Base-by-base conservation (phyloP, 2,329 filamentous ascomycete species). In the Fusarium zealandicum region DNA sequence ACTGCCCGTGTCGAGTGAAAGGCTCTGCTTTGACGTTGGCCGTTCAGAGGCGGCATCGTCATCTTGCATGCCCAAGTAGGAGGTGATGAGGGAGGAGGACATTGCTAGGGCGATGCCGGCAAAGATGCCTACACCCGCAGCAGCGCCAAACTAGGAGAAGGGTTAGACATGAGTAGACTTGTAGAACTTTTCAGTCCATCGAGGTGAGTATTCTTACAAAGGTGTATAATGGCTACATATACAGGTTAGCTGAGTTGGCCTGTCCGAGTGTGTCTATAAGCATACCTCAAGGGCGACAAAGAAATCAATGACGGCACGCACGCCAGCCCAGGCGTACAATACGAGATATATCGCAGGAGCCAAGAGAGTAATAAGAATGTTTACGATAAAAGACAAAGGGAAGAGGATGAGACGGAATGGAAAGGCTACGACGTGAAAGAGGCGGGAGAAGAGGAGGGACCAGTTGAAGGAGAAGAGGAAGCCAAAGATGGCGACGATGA, bases 111-210 rank as follows among this genome's bases (percentile, higher is more conserved):
- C 61, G 43, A 86, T 71, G 44, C 89, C 90, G 22, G 86, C 76
- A 10, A 84, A 43, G 45, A 87, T 74, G n/a, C 90, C 90, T 45
- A 91, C 78, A 14, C 90, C 72, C 27, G 83, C 80, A 7, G 90
- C 90, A 18, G 86, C 81, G 41, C 85, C 86, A 39, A 92, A 78
- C 77, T 80, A 49, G 4, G 22, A 36, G 13, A 45, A 5, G 30
- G n/a, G 14, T 54, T 43, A 57, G 20, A 27, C 22, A 25, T 40
- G 37, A 6, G 2, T 31, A 31, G 28, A 31, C 28, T 25, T 8
- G 6, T 9, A 7, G 7, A 4, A 20, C 16, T 39, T 17, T 40
- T 35, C 18, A 10, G 25, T 10, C 51, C 18, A n/a, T 10, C 4
- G 2, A 6, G 2, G 1, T 7, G 13, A 13, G 1, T 11, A 1